These are phyloP conservation scores for Apiospora pterosperma DNA, from an alignment of 2,329 filamentous ascomycete genomes.

Conservation along the genomic window DNA sequence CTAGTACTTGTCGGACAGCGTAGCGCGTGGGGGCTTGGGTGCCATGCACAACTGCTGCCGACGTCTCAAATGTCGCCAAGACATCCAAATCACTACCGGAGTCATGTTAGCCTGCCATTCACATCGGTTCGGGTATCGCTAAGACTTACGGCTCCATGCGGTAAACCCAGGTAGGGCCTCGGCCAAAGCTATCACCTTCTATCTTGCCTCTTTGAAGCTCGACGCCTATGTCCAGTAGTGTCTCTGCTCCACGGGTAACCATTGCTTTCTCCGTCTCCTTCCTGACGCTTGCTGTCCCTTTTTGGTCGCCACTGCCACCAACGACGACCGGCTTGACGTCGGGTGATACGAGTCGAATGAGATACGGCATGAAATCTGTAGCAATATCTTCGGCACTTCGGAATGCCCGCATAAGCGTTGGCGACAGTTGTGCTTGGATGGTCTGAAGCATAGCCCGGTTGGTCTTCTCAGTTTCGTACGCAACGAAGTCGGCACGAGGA, in stretches of 20 bases:
- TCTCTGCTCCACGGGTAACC: constrained; percentile 73
- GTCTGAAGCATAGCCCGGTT: constrained; percentile 71
- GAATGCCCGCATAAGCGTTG: constrained; percentile 72
- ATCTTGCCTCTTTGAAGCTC: constrained; percentile 77
- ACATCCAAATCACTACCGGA: constrained; percentile 65
- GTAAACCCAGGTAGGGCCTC: constrained; percentile 75
- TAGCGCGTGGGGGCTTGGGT: constrained; percentile 77
- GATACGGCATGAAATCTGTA: constrained; percentile 79
- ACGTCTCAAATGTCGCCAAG: constrained; percentile 71
- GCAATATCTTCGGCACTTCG: constrained; percentile 74
- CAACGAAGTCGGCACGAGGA: constrained; percentile 75
- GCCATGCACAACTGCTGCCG: constrained; percentile 47
- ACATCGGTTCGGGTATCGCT: neutral
- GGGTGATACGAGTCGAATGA: constrained; percentile 79
- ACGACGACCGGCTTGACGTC: constrained; percentile 90
- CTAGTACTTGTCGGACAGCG: constrained; percentile 87
- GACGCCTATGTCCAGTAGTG: constrained; percentile 80
- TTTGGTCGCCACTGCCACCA: constrained; percentile 61
- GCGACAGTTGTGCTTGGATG: constrained; percentile 69
- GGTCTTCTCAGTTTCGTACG: constrained; percentile 75
- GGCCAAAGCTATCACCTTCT: constrained; percentile 60
- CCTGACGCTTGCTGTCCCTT: constrained; percentile 76
- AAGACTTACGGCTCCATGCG: constrained; percentile 85
- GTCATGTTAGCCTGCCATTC: neutral
- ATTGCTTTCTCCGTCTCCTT: constrained; percentile 81